phyloP scores from a whole-genome alignment of 305 asterid species.

The Fraxinus greggii region DNA sequence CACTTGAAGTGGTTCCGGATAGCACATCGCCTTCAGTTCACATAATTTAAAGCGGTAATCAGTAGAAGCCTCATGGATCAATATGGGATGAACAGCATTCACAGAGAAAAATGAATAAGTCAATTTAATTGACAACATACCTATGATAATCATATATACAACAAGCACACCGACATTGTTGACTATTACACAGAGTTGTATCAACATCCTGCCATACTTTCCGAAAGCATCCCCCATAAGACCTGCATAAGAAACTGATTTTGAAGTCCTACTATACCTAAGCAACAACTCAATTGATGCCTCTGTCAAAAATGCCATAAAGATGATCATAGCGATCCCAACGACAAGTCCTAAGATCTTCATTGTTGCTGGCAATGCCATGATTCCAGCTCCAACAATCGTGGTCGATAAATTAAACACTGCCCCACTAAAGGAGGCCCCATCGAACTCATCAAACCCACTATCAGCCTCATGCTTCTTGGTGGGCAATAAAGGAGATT shows the following conservation, averaged over 20 bases:
- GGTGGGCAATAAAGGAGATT: conserved; percentile 71
- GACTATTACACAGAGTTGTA: conserved; percentile 75
- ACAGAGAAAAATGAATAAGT: background rate
- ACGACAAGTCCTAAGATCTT: conserved; percentile 84
- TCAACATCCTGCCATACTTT: conserved; percentile 73
- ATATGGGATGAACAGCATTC: background rate
- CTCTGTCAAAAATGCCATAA: conserved; percentile 92
- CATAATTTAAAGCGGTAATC: background rate
- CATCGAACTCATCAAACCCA: conserved; percentile 81
- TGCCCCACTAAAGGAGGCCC: conserved; percentile 97
- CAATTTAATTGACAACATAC: conserved; percentile 36
- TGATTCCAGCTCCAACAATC: conserved; percentile 94
- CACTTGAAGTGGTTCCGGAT: conserved; percentile 82
- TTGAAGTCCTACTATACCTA: conserved; percentile 74
- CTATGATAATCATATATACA: conserved; percentile 97
- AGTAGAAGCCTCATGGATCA: background rate
- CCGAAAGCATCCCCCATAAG: conserved; percentile 93
- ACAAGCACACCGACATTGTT: conserved; percentile 92
- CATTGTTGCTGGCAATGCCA: conserved; percentile 98
- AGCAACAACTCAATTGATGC: conserved; percentile 83
- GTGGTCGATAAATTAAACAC: conserved; percentile 96
- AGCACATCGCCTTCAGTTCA: conserved; percentile 79
- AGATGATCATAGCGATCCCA: conserved; percentile 65
- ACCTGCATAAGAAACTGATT: conserved; percentile 82
- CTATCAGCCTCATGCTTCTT: conserved; percentile 56